These are phyloP conservation scores for Phytophthora hybrid DNA, from an alignment of 352 stramenopile genomes.

Conservation along the genomic window DNA sequence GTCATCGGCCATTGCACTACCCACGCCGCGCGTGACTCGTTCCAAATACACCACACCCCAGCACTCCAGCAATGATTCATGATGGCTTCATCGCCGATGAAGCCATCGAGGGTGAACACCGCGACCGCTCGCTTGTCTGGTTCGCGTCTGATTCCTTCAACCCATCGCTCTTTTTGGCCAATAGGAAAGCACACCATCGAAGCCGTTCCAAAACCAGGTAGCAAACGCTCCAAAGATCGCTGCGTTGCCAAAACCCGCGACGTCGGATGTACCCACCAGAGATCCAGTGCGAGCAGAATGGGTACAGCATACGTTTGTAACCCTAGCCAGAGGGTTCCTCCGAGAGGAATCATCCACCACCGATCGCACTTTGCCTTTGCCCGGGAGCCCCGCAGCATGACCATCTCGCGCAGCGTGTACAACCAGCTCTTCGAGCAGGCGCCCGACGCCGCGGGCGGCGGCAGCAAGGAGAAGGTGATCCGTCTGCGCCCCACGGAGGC, in stretches of 20 bases:
- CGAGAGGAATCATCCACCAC: conserved; percentile 33
- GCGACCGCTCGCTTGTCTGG: not conserved
- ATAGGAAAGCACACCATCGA: not conserved
- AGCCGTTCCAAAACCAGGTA: too few species aligned
- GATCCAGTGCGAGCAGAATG: conserved; percentile 39
- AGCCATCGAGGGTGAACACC: too few species aligned
- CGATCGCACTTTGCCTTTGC: conserved; percentile 26
- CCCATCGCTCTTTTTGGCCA: not conserved
- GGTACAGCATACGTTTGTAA: conserved; percentile 40
- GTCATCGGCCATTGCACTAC: too few species aligned
- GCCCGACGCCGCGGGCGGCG: conserved; percentile 29
- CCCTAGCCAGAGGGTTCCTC: conserved; percentile 14
- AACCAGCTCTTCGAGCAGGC: conserved; percentile 86
- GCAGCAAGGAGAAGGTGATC: conserved; percentile 72
- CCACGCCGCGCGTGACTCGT: too few species aligned
- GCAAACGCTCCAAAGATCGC: not conserved
- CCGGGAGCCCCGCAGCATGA: conserved; percentile 48
- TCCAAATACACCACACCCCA: too few species aligned
- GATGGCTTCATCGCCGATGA: too few species aligned
- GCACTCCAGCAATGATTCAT: too few species aligned
- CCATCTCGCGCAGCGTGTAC: conserved; percentile 85
- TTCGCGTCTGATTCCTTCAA: not conserved
- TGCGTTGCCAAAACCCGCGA: not conserved
- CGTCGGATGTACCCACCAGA: conserved; percentile 32
- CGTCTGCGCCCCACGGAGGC: conserved; percentile 79